These are phyloP conservation scores for Brasilioporus rufonigricans DNA, from an alignment of 768 basidiomycete species.

Conservation along the genomic window DNA sequence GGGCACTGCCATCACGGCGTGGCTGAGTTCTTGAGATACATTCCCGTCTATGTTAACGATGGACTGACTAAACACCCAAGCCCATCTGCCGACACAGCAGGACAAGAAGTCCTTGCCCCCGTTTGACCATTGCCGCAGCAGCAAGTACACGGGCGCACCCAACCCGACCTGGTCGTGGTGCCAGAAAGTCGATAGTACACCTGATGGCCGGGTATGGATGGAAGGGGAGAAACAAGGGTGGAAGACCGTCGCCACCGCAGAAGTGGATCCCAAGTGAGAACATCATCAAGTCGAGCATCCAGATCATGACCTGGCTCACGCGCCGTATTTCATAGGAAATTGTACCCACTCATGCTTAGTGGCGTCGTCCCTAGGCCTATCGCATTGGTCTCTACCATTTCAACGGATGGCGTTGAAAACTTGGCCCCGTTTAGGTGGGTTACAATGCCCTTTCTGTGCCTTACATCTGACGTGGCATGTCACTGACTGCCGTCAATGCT, in stretches of 20 bases:
- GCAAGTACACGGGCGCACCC: conserved; percentile 29
- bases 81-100: neutral
- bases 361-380: conserved; percentile 44
- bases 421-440: conserved; percentile 42
- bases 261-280: conserved; percentile 27
- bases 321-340: conserved; percentile 7
- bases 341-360: conserved; percentile 35
- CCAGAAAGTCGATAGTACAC: conserved; percentile 24
- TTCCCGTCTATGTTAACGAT: no score
- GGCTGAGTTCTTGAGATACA: no score
- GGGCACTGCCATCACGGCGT: no score
- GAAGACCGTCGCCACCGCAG: conserved; percentile 28
- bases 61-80: no score
- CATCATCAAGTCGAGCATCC: no score
- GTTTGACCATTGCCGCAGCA: conserved; percentile 11
- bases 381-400: conserved; percentile 41
- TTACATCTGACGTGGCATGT: conserved; percentile 15
- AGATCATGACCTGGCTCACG: neutral
- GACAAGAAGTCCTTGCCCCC: conserved; percentile 23
- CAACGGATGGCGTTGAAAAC: conserved; percentile 34
- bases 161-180: conserved; percentile 31
- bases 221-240: conserved; percentile 36
- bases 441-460: conserved; percentile 14
- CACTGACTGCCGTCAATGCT: neutral
- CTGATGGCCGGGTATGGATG: conserved; percentile 29